phyloP scores from a whole-genome alignment of 768 basidiomycete genomes.

The Gymnopilus junonius region DNA sequence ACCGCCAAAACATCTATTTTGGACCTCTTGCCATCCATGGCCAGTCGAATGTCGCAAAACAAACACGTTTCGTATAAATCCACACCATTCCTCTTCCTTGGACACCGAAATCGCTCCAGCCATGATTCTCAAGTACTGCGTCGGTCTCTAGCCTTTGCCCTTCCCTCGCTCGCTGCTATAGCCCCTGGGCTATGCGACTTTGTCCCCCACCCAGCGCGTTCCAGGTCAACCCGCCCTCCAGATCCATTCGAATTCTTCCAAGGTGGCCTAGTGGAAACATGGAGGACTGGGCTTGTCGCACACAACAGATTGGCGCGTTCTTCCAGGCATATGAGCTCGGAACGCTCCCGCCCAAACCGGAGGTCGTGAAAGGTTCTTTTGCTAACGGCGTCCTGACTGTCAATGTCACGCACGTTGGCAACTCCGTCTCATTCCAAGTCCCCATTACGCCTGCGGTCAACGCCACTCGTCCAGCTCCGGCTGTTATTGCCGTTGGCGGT shows the following conservation, averaged over 20 bases:
- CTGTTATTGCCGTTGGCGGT: constrained; percentile 52
- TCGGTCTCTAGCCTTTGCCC: constrained; percentile 8
- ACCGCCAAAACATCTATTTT: not conserved
- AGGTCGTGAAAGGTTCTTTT: constrained; percentile 43
- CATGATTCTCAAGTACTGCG: constrained; percentile 11
- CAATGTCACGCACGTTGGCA: constrained; percentile 44
- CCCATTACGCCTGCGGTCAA: constrained; percentile 48
- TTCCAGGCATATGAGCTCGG: constrained; percentile 56
- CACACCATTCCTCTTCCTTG: not conserved
- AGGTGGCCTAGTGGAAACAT: constrained; percentile 41
- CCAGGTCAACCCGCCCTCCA: constrained; percentile 43
- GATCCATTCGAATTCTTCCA: constrained; percentile 55
- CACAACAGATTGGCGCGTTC: constrained; percentile 48
- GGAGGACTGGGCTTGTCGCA: constrained; percentile 52
- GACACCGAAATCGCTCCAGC: not conserved
- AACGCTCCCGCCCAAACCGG: constrained; percentile 45
- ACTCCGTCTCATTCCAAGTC: constrained; percentile 49
- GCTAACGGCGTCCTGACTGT: constrained; percentile 46
- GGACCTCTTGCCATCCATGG: not conserved
- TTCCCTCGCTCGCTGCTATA: constrained; percentile 9
- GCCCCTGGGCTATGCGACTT: constrained; percentile 24
- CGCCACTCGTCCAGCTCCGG: constrained; percentile 48
- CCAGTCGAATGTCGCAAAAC: not conserved
- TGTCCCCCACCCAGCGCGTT: constrained; percentile 31
- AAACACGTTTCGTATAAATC: not conserved